Evolutionary conservation across 225 moss, liverwort and hornwort genomes (phyloP), one percentile per base, ranked within the genome.

Genomic region (Neckera pumila): DNA sequence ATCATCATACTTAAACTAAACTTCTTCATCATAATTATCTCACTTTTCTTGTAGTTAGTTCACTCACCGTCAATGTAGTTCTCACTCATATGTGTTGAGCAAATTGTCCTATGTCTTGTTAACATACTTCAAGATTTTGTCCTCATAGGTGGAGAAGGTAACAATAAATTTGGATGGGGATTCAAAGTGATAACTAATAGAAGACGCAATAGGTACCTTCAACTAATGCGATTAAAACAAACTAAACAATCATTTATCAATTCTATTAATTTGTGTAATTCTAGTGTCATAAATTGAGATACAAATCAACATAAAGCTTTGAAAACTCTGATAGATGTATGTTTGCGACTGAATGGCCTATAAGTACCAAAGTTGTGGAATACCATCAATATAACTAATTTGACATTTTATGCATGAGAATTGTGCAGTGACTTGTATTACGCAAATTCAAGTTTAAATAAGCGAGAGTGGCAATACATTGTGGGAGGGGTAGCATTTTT

Each of bases 371-470:
- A 40, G 38, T 58, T 0, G 12, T 56, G 12, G 8, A 58, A 19
- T 58, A 30, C 17, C 30, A 27, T 12, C 8, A 58, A 28, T 79
- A 12, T 28, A 38, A 57, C 28, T 38, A 12, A 27, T 40, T 59
- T 54, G 19, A 18, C 5, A 38, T 58, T 69, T 40, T 73, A 59
- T 61, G 79, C 38, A 25, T 76, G 69, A 38, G 67, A 6, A 18
- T 76, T 77, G 70, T 85, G 83, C 93, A 97, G 97, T 83, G 93
- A 95, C 56, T 69, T 97, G 16, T 95, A 96, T 30, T 96, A 97
- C 4, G 93, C 93, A 27, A 93, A 95, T 76, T 71, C 89, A 34
- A 90, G 42, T 26, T 70, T 96, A 65, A 86, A 94, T 49, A 97
- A 97, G 87, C 94, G 91, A 59, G 83, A 94, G 80, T 94, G 96